Percentiles rank a stretch among this genome's conserved stretches.
Conservation (phyloP, 371 early-diverging fungal genomes). For the Mucor lusitanicus region DNA sequence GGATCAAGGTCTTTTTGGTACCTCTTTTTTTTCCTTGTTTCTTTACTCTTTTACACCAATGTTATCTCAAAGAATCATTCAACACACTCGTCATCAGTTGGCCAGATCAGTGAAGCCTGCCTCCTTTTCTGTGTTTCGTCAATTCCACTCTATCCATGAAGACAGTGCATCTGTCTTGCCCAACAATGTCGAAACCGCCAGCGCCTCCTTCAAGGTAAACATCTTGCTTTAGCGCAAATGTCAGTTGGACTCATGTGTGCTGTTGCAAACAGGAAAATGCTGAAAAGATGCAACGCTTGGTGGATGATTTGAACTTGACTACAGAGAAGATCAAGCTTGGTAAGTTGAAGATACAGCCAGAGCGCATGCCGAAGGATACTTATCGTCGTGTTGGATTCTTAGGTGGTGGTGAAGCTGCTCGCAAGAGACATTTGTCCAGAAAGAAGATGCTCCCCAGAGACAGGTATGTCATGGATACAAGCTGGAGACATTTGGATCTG, state of each 20-base stretch:
- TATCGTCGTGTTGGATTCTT: background rate
- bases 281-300: conserved; percentile 73
- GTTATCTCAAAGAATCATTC: conserved; percentile 16
- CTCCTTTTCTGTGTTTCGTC: background rate
- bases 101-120: conserved; percentile 2
- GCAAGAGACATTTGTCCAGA: conserved; percentile 85
- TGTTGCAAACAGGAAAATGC: conserved; percentile 75
- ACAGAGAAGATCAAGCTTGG: conserved; percentile 79
- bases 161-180: conserved; percentile 44
- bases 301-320: conserved; percentile 72
- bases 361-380: background rate
- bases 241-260: background rate
- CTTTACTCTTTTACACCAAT: background rate
- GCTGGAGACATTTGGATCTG: background rate
- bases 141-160: conserved; percentile 46
- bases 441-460: conserved; percentile 95
- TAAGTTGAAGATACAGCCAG: conserved; percentile 28
- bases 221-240: background rate
- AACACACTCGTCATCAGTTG: conserved; percentile 5
- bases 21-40: background rate
- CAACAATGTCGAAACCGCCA: conserved; percentile 70
- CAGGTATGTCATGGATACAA: conserved; percentile 49
- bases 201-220: conserved; percentile 81
- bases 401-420: conserved; percentile 93
- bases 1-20: background rate